Evolutionary conservation across 176 grass and related monocot genomes (phyloP).

Genomic region (Pontederia paniculata): DNA sequence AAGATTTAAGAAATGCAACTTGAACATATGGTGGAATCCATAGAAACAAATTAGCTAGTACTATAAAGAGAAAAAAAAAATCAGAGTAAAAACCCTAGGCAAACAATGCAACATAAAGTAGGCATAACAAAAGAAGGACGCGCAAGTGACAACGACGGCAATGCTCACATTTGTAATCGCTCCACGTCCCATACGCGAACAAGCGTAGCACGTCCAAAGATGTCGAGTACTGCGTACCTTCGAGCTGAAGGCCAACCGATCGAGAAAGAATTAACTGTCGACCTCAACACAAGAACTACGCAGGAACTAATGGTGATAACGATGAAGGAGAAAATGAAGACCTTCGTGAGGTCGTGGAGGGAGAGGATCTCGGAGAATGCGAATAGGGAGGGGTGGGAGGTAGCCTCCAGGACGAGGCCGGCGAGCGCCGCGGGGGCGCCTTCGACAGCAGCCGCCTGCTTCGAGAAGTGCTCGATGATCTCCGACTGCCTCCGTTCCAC

Average conservation of each 20-base stretch:
- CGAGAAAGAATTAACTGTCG: conserved; percentile 3
- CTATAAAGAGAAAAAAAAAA: no score
- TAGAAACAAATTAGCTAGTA: not conserved
- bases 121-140: not conserved
- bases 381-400: conserved; percentile 86
- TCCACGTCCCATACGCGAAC: conserved; percentile 95
- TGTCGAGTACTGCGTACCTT: conserved; percentile 62
- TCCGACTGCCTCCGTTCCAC: conserved; percentile 76
- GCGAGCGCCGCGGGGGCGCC: conserved; percentile 41
- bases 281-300: not conserved
- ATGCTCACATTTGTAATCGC: conserved; percentile 85
- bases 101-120: not conserved
- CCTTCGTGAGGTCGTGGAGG: conserved; percentile 70
- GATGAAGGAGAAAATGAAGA: not conserved
- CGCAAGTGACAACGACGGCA: not conserved
- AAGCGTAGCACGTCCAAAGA: conserved; percentile 86
- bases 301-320: not conserved
- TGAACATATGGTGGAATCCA: not conserved
- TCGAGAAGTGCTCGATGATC: conserved; percentile 79
- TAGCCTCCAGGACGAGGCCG: conserved; percentile 76
- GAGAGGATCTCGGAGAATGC: conserved; percentile 95
- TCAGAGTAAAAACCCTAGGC: not conserved
- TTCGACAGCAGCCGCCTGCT: conserved; percentile 52
- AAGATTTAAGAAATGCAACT: no score
- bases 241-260: conserved; percentile 36